These are phyloP conservation scores for Ogataea saltuana DNA, from an alignment of 805 yeast species.

Conservation along the genomic window DNA sequence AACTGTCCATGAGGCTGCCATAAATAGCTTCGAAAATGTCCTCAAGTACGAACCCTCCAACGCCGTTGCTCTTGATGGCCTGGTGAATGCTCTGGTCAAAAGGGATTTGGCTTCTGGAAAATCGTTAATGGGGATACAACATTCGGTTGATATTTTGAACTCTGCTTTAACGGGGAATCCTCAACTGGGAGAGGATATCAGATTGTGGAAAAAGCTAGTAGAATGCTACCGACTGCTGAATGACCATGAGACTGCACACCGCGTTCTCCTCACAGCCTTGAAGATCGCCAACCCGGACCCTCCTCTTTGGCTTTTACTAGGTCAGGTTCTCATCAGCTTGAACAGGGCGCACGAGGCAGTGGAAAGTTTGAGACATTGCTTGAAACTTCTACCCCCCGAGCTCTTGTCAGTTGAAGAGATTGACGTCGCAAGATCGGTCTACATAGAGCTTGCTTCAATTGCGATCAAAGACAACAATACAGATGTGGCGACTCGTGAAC, in stretches of 20 bases:
- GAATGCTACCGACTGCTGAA: conserved; percentile 51
- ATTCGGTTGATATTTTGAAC: conserved; percentile 43
- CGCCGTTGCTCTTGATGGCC: conserved; percentile 43
- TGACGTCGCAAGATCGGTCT: conserved; percentile 52
- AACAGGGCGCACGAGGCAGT: conserved; percentile 48
- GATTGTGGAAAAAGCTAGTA: conserved; percentile 50
- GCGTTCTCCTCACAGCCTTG: conserved; percentile 22
- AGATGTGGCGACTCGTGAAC: conserved; percentile 50
- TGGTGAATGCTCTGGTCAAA: conserved; percentile 42
- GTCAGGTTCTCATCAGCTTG: conserved; percentile 47
- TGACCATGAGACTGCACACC: conserved; percentile 53
- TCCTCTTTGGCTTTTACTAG: conserved; percentile 47
- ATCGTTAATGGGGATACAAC: conserved; percentile 39
- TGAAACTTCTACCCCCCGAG: conserved; percentile 42
- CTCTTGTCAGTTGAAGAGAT: conserved; percentile 36
- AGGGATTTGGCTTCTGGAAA: conserved; percentile 41
- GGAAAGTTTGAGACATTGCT: conserved; percentile 46
- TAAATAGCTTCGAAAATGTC: conserved; percentile 45
- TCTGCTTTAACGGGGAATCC: conserved; percentile 41
- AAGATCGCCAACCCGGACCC: conserved; percentile 37
- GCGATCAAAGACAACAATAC: conserved; percentile 52
- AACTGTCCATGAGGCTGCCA: conserved; percentile 38
- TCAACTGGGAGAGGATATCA: conserved; percentile 39
- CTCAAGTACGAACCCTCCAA: conserved; percentile 43
- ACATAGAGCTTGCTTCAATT: conserved; percentile 57